Conservation (phyloP, 2,329 filamentous ascomycete species). For the Curvularia verruculosa region DNA sequence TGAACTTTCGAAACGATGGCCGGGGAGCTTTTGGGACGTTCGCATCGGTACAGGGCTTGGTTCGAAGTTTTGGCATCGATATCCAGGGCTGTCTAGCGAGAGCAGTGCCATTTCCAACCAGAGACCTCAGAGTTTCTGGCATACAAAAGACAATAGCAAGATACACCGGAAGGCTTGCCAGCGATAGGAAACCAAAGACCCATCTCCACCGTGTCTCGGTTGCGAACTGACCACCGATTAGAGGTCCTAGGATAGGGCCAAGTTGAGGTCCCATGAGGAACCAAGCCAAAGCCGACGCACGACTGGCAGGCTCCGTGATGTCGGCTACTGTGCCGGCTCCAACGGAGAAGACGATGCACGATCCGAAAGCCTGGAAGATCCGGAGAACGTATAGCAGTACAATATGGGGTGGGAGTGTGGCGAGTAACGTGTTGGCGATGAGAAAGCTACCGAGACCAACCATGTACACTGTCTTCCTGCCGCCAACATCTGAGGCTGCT, state of each 20-base stretch:
- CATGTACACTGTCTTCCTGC: slow-evolving; percentile 52
- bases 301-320: slow-evolving; percentile 48
- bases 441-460: slow-evolving; percentile 51
- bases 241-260: slow-evolving; percentile 53
- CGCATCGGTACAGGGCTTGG: slow-evolving; percentile 24
- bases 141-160: slow-evolving; percentile 48
- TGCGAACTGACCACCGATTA: slow-evolving; percentile 52
- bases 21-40: slow-evolving; percentile 32
- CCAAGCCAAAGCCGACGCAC: slow-evolving; percentile 51
- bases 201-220: slow-evolving; percentile 50
- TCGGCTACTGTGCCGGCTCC: slow-evolving; percentile 55
- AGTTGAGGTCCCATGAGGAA: slow-evolving; percentile 55
- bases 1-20: slow-evolving; percentile 30
- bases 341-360: slow-evolving; percentile 52
- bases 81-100: slow-evolving; percentile 35
- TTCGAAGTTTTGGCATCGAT: slow-evolving; percentile 33
- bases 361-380: slow-evolving; percentile 53
- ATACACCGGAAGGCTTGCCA: slow-evolving; percentile 35
- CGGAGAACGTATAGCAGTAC: slow-evolving; percentile 50
- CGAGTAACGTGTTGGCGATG: slow-evolving; percentile 49
- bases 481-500: slow-evolving; percentile 49
- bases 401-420: slow-evolving; percentile 48
- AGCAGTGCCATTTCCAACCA: slow-evolving; percentile 53
- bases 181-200: slow-evolving; percentile 52
- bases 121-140: slow-evolving; percentile 55